Base-by-base conservation (phyloP, 2,329 filamentous ascomycete species). In the Microthyrium microscopicum region DNA sequence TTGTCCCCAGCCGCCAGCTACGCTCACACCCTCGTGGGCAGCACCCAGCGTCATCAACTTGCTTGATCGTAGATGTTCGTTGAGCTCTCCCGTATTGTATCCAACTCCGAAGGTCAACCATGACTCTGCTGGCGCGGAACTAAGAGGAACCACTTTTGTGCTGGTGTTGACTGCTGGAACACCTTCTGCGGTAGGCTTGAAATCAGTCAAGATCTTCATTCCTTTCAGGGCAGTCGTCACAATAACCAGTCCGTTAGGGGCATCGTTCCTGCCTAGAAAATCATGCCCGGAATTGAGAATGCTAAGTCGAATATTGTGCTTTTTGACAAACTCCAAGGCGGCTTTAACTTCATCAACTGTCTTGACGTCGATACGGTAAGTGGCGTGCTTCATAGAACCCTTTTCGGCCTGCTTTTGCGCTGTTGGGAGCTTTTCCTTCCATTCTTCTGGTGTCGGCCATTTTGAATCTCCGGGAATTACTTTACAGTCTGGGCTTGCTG, bases 1-100 rank as follows among this genome's bases (percentile, higher is more conserved):
- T 20, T 36, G 34, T 6, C 27, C 34, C 19, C 20, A 36, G 20
- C 27, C 34, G n/a, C 34, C 34, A 5, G 28, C 34, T 5, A 36
- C 21, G 6, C 20, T 35, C 6, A 25, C 21, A 9, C 20, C 19
- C 6, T 24, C 26, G 20, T 31, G 29, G 9, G 35, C 35, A 17
- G 35, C 35, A 29, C 35, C 35, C 5, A 38, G 15, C 11, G 35
- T 34, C 20, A 38, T 35, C 3, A 34, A 26, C 4, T 24, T 29
- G 6, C 17, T 20, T 21, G 13, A 13, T 16, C 18, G 25, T 6
- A 34, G 15, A 24, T 28, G 17, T 8, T 34, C 19, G 19, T 28
- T 29, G 4, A 34, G 33, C n/a, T 29, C 17, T 20, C 29, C 25
- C 9, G 33, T 34, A 13, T 17, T 28, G 8, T 20, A 28, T 2